A percentile compares a stretch with the other conserved stretches of the same genome.
Conservation (phyloP, 2,329 filamentous ascomycete species). For the Chaetothyriales sp. region DNA sequence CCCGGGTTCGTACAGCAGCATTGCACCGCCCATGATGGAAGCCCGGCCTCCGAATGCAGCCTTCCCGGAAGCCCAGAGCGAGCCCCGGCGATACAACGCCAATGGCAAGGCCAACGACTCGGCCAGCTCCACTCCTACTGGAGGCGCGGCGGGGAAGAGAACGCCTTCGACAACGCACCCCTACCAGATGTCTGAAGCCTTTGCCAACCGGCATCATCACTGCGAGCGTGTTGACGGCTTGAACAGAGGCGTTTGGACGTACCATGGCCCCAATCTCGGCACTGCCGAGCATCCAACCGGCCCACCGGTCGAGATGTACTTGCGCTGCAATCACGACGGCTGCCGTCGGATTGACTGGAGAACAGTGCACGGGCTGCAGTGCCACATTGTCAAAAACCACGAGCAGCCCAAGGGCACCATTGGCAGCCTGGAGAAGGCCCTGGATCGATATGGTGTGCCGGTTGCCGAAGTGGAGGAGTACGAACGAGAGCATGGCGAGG, state of each 20-base stretch:
- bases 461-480: slow-evolving; percentile 16
- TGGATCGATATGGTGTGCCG: slow-evolving; percentile 17
- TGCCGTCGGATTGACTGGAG: slow-evolving; percentile 19
- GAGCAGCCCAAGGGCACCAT: slow-evolving; percentile 19
- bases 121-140: slow-evolving; percentile 4
- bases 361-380: slow-evolving; percentile 18
- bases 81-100: background rate
- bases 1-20: slow-evolving; percentile 1
- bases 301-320: slow-evolving; percentile 16
- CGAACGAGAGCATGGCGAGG: slow-evolving; percentile 14
- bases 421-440: slow-evolving; percentile 17
- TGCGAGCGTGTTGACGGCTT: slow-evolving; percentile 17
- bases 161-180: slow-evolving; percentile 18
- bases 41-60: background rate
- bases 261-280: slow-evolving; percentile 13
- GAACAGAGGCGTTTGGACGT: slow-evolving; percentile 19
- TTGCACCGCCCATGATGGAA: background rate
- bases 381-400: slow-evolving; percentile 19
- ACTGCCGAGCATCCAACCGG: slow-evolving; percentile 15
- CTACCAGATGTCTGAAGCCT: slow-evolving; percentile 19
- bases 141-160: slow-evolving; percentile 9
- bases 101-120: background rate
- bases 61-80: background rate
- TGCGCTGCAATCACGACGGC: slow-evolving; percentile 18
- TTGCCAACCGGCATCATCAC: slow-evolving; percentile 19